phyloP scores from a whole-genome alignment of 768 basidiomycete genomes.

The Hericium erinaceus region DNA sequence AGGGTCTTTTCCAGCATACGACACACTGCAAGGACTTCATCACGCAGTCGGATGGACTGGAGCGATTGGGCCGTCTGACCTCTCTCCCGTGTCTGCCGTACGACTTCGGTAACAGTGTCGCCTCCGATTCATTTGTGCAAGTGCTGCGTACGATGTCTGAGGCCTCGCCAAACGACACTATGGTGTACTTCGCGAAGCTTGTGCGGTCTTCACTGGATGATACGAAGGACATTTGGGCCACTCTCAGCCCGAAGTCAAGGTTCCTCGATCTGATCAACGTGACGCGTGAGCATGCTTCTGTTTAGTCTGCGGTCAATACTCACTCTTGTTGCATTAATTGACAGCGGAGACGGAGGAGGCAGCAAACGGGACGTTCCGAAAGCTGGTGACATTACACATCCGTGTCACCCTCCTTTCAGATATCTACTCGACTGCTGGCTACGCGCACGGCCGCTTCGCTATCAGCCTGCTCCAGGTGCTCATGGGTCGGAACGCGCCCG shows the following conservation, averaged over 20 bases:
- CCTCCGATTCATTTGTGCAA: conserved; percentile 81
- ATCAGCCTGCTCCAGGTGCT: conserved; percentile 68
- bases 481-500: conserved; percentile 50
- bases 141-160: conserved; percentile 87
- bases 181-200: conserved; percentile 58
- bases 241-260: conserved; percentile 44
- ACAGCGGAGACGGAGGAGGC: conserved; percentile 37
- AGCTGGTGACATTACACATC: conserved; percentile 65
- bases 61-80: conserved; percentile 67
- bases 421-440: conserved; percentile 76
- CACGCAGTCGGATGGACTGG: conserved; percentile 58
- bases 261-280: conserved; percentile 57
- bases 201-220: conserved; percentile 62
- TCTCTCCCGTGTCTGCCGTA: conserved; percentile 82
- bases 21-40: conserved; percentile 90
- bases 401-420: conserved; percentile 80
- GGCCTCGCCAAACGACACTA: conserved; percentile 67
- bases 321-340: background rate
- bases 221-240: conserved; percentile 65
- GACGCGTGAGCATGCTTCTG: conserved; percentile 8
- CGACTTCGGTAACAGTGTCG: conserved; percentile 76
- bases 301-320: background rate
- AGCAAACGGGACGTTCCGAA: conserved; percentile 60
- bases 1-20: conserved; percentile 89
- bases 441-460: conserved; percentile 70